Base-by-base conservation (phyloP, 2,329 filamentous ascomycete genomes). In the Tolypocladium ophioglossoides region DNA sequence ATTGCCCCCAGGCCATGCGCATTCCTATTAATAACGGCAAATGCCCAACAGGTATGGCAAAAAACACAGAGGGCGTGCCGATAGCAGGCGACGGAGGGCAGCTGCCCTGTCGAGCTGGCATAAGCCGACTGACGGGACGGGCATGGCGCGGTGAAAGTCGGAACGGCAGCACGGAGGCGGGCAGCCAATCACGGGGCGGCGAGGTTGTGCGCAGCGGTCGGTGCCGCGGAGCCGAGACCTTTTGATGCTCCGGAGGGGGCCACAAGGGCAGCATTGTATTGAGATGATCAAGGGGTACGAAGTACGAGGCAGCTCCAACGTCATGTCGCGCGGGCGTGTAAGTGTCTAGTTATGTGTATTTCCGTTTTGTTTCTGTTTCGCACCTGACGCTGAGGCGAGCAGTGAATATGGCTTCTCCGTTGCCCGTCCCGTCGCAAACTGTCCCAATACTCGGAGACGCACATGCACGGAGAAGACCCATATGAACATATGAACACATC, bases 201-300 rank as follows among this genome's bases (percentile, higher is more conserved):
- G 51, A 44, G 18, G n/a, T 16, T 16, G 30, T n/a, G 47, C 11
- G 12, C 18, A 27, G 40, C 46, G 52, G 48, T 46, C 38, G 39
- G 56, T 58, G 59, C 57, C 59, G 59, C 51, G 53, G 53, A 57
- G 57, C 58, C 58, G 58, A 60, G 58, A 60, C 58, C 30, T 32
- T 41, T 22, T 41, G 24, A 30, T 22, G 47, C 47, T 35, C 40
- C 41, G 16, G 51, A 27, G 41, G n/a, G n/a, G n/a, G n/a, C n/a
- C n/a, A n/a, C n/a, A n/a, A n/a, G n/a, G n/a, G n/a, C n/a, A n/a
- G n/a, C n/a, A n/a, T n/a, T 32, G 30, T 32, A 10, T 32, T 32
- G 9, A 10, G 30, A 32, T 2, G 24, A 35, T 41, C 50, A 24
- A 41, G 51, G 32, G 37, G 22, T 4, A 40, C 39, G 39, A 40